Evolutionary conservation across 257 asterid species (phyloP).

Genomic region (Solanum clarkiae): DNA sequence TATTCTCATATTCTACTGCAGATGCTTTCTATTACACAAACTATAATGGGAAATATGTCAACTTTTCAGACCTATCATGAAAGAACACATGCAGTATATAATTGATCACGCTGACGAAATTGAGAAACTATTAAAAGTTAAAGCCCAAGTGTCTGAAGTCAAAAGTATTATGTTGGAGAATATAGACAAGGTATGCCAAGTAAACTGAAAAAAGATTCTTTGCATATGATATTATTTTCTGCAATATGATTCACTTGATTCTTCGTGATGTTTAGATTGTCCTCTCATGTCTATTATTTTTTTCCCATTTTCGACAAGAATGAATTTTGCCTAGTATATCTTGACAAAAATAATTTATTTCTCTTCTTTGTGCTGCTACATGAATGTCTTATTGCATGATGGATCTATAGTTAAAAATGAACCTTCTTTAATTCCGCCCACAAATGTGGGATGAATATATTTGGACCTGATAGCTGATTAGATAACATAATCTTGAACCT

Average conservation of each 20-base stretch:
- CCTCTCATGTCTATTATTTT: neutral
- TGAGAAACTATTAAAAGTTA: constrained; percentile 77
- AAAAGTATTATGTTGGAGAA: constrained; percentile 82
- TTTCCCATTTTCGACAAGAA: neutral
- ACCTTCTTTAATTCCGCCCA: neutral
- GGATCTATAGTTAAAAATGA: neutral
- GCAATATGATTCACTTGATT: neutral
- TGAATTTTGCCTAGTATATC: neutral
- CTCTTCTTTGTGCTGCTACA: neutral
- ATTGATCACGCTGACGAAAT: constrained; percentile 87
- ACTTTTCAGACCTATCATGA: constrained; percentile 52
- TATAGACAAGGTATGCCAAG: constrained; percentile 59
- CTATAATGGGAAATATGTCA: neutral
- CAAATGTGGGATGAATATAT: neutral
- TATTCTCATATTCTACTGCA: neutral
- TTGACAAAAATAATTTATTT: neutral
- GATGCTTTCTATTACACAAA: neutral
- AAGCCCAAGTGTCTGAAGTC: constrained; percentile 88
- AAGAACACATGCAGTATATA: constrained; percentile 90
- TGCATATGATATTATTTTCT: neutral
- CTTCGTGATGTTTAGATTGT: neutral
- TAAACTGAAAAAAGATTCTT: neutral
- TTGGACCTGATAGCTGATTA: neutral
- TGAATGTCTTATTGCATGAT: neutral
- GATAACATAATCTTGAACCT: neutral